Base-by-base conservation (phyloP, 208 protist species). In the Wallacemonas sp. region DNA sequence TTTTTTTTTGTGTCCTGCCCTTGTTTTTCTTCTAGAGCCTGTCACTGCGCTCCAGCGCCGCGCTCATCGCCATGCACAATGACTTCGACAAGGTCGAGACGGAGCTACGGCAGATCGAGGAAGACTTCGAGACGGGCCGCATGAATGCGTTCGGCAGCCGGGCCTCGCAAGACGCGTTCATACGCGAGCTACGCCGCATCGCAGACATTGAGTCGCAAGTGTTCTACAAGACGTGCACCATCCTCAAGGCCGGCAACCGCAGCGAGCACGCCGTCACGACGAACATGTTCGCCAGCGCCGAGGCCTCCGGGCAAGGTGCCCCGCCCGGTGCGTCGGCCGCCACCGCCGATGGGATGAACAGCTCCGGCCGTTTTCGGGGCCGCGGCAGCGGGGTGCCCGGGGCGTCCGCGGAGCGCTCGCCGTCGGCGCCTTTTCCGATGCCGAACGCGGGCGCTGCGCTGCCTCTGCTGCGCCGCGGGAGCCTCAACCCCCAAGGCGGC, bases 131-230 rank as follows among this genome's bases (percentile, higher is more conserved):
- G 44, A 85, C 80, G 2, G 89, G 89, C 24, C 76, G 81, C 45
- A 93, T 93, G 87, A 92, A 92, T 60, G 86, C 85, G 10, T 95
- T 95, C 64, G 89, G 89, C 34, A 83, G 68, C 41, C 54, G 74
- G 3, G 48, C 48, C 4, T 87, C 79, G 21, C 83, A 89, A 59
- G 85, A 94, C 50, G 76, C 73, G 33, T 89, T 94, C 42, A 62
- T 92, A 19, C 76, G 85, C 9, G 86, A 95, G 58, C 70, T 92
- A 19, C 63, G 78, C 62, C 75, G 78, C 33, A 95, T 95, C 63
- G 77, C 84, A 0, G 84, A 92, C 29, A 84, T 95, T 41, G 86
- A 95, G 38, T 87, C 86, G 10, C 81, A 95, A 45, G 83, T 95
- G 0, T 95, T 93, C 65, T 92, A 93, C 75, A 76, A 77, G 27